Evolutionary conservation across 805 yeast genomes (phyloP), one percentile per base, ranked within the genome.

Genomic region (Maudiozyma serrabonitensis): DNA sequence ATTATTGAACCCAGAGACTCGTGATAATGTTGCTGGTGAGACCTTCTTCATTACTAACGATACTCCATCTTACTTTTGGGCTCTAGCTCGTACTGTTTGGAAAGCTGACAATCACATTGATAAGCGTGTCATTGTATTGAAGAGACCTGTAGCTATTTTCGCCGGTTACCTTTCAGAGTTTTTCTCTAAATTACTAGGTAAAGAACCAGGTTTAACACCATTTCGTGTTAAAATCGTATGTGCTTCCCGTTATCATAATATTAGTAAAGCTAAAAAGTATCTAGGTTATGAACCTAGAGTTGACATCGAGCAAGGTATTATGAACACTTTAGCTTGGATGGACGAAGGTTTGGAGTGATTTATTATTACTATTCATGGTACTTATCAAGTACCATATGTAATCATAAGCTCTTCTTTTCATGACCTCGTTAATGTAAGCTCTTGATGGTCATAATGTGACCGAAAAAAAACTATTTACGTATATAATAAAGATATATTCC

Each of bases 11-110:
- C 70, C 76, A 6, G 56, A 56, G 6, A 56, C 70, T 15, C 70
- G 75, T 9, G 50, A 59, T 0, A 54, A 60, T 26, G 81, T 91
- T 23, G 84, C 87, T 5, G 99, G 99, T 48, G 87, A 91, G 65
- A 78, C 84, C 1, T 93, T 88, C 66, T 88, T 91, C 63, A 73
- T 93, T 54, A 91, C 99, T 7, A 93, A 93, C 64, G 98, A 90
- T 67, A 76, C 90, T 3, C 99, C 99, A 18, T 78, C 93, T 16
- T 95, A 90, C 68, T 93, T 93, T 68, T 93, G 98, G 97, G 87
- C 97, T 3, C 73, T 93, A 58, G 97, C 97, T 8, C 79, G 97
- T 62, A 85, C 95, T 1, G 95, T 93, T 25, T 93, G 98, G 98
- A 91, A 91, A 65, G 90, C 91, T 21, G 96, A 89, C 68, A 97